A percentile compares a stretch with the other conserved stretches of the same genome.
Evolutionary conservation across 352 stramenopile genomes (phyloP).

Genomic region (Pythium sukuiense): DNA sequence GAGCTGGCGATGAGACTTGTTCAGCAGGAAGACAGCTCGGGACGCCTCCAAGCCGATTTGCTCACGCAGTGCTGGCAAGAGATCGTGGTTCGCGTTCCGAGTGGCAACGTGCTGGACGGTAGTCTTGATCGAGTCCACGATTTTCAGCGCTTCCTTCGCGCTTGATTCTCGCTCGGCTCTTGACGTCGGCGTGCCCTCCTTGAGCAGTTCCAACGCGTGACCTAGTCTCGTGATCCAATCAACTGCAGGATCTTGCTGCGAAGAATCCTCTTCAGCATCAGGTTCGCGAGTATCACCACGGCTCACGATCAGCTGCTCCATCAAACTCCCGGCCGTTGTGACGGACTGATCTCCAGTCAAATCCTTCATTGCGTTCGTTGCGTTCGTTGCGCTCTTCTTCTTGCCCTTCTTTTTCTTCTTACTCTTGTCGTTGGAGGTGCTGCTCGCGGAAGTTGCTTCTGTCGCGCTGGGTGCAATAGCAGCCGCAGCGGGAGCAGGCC

Average conservation of each 20-base stretch:
- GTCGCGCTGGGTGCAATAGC: not conserved
- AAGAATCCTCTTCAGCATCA: not conserved
- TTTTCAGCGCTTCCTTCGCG: not conserved
- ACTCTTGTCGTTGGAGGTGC: constrained; percentile 4
- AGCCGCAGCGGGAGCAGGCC: not conserved
- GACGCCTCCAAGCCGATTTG: constrained; percentile 1
- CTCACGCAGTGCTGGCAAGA: not conserved
- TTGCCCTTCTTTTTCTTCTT: constrained; percentile 36
- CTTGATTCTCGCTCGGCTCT: not conserved
- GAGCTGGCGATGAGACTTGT: constrained; percentile 14
- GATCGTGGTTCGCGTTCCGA: not conserved
- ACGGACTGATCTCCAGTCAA: not conserved
- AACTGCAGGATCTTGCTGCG: not conserved
- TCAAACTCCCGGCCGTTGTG: not conserved
- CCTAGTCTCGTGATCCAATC: constrained; percentile 7
- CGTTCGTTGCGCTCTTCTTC: not conserved
- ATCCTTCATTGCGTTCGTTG: no score
- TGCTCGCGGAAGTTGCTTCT: not conserved
- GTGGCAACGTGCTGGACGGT: constrained; percentile 4
- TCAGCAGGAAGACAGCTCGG: constrained; percentile 5
- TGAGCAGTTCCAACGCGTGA: not conserved
- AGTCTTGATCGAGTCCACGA: constrained; percentile 6
- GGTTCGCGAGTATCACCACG: not conserved
- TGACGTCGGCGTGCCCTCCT: not conserved
- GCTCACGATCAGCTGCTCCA: constrained; percentile 7